Base-by-base conservation (phyloP, 768 basidiomycete species). In the Symmetrospora coprosmae region DNA sequence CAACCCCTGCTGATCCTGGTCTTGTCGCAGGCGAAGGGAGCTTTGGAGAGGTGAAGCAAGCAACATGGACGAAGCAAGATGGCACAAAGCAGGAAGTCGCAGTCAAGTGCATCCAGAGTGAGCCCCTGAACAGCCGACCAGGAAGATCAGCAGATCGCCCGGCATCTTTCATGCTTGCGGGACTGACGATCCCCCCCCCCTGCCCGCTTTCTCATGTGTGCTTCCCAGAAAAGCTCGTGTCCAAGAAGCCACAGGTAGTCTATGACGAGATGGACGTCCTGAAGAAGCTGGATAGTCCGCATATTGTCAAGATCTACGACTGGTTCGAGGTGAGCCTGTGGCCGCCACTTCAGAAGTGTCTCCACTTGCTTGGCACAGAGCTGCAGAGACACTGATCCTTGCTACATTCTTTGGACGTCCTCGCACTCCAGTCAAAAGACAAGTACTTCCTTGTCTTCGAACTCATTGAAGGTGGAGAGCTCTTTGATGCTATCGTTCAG, bases 261-360 rank as follows among this genome's bases (percentile, higher is more conserved):
- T 88, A 87, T 82, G 80, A 71, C 43, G 94, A 99, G 75, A 92
- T 97, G 84, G 82, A 87, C 50, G 86, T 97, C 0, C 72, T 99
- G 61, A 84, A 84, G 69, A 21, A 85, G 0, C 74, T 97, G 49
- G 80, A 91, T 69, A 91, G 97, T 71, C 82, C 85, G 0, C 91
- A 96, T 68, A n/a, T 68, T 89, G 87, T 94, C 59, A 92, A 91
- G 70, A 89, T 94, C 69, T 91, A 84, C 72, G 90, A 94, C 71
- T 88, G 85, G 82, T 97, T 97, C 71, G 94, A 97, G 55, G 43
- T n/a, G n/a, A n/a, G n/a, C n/a, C n/a, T n/a, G n/a, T n/a, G n/a
- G n/a, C n/a, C n/a, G n/a, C n/a, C n/a, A n/a, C n/a, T n/a, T n/a
- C n/a, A n/a, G n/a, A n/a, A n/a, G n/a, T n/a, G n/a, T n/a, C n/a